These are phyloP conservation scores for Leccinellum albellum DNA, from an alignment of 768 basidiomycete genomes.

Conservation along the genomic window DNA sequence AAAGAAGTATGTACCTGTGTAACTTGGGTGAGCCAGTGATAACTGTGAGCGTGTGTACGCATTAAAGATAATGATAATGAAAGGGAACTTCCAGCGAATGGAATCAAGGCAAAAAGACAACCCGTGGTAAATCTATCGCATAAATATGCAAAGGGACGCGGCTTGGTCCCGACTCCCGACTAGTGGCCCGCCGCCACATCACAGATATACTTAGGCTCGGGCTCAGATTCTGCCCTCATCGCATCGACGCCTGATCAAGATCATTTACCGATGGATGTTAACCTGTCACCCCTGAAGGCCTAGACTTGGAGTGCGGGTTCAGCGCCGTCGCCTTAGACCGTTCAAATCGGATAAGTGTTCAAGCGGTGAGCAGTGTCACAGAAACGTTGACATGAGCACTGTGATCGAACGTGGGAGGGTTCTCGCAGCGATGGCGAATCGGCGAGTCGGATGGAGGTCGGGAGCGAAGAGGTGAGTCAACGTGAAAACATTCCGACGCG, in stretches of 20 bases:
- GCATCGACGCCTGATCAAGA: not conserved
- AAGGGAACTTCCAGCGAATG: not conserved
- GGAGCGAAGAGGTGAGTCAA: not conserved
- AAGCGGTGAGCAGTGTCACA: not conserved
- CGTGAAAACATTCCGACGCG: not conserved
- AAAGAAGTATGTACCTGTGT: not conserved
- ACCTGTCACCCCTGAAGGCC: not conserved
- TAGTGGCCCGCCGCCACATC: not conserved
- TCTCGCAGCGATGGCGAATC: not conserved
- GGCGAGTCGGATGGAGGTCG: not conserved
- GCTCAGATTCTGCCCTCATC: not conserved
- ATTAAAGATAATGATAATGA: not conserved
- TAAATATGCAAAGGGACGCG: not conserved
- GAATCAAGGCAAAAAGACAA: not conserved
- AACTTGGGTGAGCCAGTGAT: not conserved
- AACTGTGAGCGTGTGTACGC: not conserved
- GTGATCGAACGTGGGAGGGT: not conserved
- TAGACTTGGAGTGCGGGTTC: not conserved
- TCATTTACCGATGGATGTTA: not conserved
- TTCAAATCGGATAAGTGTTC: not conserved
- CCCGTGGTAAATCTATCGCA: not conserved
- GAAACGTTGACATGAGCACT: not conserved
- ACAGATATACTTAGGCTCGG: not conserved
- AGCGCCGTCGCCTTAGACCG: not conserved
- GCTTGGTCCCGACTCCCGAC: not conserved